These are phyloP conservation scores for Melampsora abietis-canadensis DNA, from an alignment of 1,284 basidiomycete genomes.

Conservation along the genomic window DNA sequence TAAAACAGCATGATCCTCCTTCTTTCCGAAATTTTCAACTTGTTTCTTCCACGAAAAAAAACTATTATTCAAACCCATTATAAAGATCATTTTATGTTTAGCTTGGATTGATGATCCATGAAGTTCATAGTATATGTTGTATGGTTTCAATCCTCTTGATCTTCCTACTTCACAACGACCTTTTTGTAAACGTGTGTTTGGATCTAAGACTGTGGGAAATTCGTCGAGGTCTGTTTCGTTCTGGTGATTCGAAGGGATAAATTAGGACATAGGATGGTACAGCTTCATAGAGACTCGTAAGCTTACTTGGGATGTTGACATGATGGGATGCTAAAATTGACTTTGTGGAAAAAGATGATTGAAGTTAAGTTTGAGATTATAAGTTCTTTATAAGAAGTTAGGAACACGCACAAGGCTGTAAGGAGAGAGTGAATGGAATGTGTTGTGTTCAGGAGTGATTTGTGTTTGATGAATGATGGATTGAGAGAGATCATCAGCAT, in stretches of 20 bases:
- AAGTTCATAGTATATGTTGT: conserved; percentile 53
- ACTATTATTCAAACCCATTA: conserved; percentile 54
- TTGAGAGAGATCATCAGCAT: too few species aligned
- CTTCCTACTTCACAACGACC: conserved; percentile 18
- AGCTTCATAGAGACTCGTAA: too few species aligned
- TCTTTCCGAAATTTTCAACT: conserved; percentile 51
- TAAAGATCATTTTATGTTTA: conserved; percentile 52
- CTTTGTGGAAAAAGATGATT: too few species aligned
- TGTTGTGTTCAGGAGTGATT: too few species aligned
- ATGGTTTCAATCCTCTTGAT: conserved; percentile 44
- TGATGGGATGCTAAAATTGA: too few species aligned
- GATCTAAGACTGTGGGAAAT: conserved; percentile 23
- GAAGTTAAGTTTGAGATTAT: too few species aligned
- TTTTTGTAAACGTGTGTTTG: conserved; percentile 28
- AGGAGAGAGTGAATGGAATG: too few species aligned
- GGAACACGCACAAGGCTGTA: too few species aligned
- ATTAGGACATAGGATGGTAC: too few species aligned
- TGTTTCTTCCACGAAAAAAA: conserved; percentile 52
- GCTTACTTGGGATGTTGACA: too few species aligned
- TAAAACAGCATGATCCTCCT: conserved; percentile 60
- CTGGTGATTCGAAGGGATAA: neutral
- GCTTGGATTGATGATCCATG: conserved; percentile 50
- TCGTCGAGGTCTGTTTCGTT: neutral
- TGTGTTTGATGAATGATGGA: too few species aligned
- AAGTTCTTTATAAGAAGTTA: too few species aligned